Evolutionary conservation across 2,329 filamentous ascomycete species (phyloP), one percentile per base, ranked within the genome.

Genomic region (Apiospora rasikravindrae): DNA sequence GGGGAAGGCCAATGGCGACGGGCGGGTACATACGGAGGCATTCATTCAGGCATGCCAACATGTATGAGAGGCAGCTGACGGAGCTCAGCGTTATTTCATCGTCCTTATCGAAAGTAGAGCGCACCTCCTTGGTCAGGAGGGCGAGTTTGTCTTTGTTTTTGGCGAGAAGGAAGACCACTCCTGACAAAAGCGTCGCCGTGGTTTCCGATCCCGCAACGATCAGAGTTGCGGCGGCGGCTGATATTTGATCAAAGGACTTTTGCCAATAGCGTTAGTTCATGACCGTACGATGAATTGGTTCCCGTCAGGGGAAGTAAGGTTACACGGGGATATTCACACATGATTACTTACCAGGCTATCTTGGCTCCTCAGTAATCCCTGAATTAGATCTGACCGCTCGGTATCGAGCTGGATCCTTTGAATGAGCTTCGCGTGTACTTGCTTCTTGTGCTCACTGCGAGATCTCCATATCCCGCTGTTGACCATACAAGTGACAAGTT

Each of bases 151-250:
- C 73, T 0, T 81, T 82, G 71, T 85, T 78, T 6, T 77, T 80
- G 4, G 85, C 76, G 13, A 88, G 78, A 4, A 84, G 77, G 72
- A 81, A 88, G 0, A 80, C 74, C 72, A 80, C 75, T 74, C 84
- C 76, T 73, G 81, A 77, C 24, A 88, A 78, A 1, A 85, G 78
- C 0, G 85, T 87, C 0, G 86, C 84, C 0, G 86, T 87, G 8
- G 87, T 89, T 75, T 88, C 87, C 1, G 84, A 85, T 8, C 87
- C 86, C 7, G 85, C 86, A n/a, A 85, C 78, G 42, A 88, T 79
- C 2, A 84, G 75, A 10, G 80, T 75, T 24, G 70, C 74, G 2
- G 77, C 74, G 69, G 80, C 19, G 1, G 29, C 53, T 11, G 29
- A 37, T 22, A 61, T 37, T n/a, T 61, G 53, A 11, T 61, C 53